phyloP scores from a whole-genome alignment of 345 rosid species.

The Moricandia moricandioides region DNA sequence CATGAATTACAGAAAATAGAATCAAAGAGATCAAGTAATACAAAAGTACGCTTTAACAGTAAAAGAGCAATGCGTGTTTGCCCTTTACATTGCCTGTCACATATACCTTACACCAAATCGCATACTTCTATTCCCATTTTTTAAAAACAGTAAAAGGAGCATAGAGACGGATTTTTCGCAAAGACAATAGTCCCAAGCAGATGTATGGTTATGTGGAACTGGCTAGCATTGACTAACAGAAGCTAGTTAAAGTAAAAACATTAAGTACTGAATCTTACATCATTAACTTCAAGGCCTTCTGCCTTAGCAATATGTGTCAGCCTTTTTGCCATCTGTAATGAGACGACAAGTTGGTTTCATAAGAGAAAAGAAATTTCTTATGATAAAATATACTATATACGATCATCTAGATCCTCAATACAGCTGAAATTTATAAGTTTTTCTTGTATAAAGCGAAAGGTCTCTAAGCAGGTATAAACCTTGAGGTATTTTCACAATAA shows the following conservation, averaged over 20 bases:
- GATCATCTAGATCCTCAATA: conserved; percentile 6
- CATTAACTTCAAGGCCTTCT: conserved; percentile 83
- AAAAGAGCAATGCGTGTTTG: conserved; percentile 9
- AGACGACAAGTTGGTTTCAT: conserved; percentile 25
- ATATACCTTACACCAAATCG: conserved; percentile 7
- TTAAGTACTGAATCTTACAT: conserved; percentile 42
- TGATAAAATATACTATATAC: background rate
- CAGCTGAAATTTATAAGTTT: background rate
- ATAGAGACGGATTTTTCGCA: background rate
- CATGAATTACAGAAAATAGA: conserved; percentile 8
- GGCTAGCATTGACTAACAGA: conserved; percentile 18
- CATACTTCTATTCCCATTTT: conserved; percentile 4
- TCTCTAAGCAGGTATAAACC: background rate
- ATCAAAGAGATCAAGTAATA: background rate
- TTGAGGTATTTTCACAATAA: background rate
- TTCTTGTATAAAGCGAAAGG: background rate
- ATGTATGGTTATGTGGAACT: conserved; percentile 7
- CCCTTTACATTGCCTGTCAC: conserved; percentile 9
- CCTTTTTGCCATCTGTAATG: conserved; percentile 89
- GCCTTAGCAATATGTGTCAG: conserved; percentile 73
- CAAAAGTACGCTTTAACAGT: background rate
- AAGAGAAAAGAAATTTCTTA: conserved; percentile 13
- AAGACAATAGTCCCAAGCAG: conserved; percentile 9
- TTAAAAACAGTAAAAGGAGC: background rate
- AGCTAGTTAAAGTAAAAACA: conserved; percentile 4